Percentiles rank a stretch among this genome's conserved stretches.
Evolutionary conservation across 108 stramenopile genomes (phyloP).

Genomic region (Conticribra guillardii): DNA sequence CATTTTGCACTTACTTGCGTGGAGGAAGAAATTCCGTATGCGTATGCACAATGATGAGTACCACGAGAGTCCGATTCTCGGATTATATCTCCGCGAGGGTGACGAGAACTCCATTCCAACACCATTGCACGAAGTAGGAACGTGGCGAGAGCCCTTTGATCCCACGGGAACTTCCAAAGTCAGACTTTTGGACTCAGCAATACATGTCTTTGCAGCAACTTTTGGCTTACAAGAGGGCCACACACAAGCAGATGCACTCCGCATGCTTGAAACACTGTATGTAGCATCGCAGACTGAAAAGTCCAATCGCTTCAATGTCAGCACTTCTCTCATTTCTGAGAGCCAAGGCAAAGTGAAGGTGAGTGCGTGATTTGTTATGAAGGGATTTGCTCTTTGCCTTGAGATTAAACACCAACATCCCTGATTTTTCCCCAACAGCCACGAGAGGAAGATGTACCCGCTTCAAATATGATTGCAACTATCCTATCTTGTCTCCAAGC

Average conservation of each 20-base stretch:
- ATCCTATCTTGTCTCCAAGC: constrained; percentile 78
- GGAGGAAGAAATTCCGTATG: constrained; percentile 34
- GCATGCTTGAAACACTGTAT: constrained; percentile 60
- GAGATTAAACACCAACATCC: constrained; percentile 1
- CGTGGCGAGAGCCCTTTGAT: constrained; percentile 75
- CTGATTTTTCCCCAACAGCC: constrained; percentile 25
- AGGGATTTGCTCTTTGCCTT: neutral
- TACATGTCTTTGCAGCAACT: constrained; percentile 86
- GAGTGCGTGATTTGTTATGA: constrained; percentile 3
- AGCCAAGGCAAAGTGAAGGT: constrained; percentile 51
- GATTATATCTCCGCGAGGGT: constrained; percentile 40
- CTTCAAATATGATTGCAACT: constrained; percentile 70
- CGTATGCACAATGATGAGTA: constrained; percentile 11
- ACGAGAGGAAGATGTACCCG: constrained; percentile 62
- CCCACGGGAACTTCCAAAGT: constrained; percentile 73
- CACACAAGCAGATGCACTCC: constrained; percentile 75
- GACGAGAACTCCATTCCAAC: constrained; percentile 59
- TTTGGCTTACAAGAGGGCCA: constrained; percentile 83
- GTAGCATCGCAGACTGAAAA: constrained; percentile 39
- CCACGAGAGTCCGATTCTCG: constrained; percentile 65
- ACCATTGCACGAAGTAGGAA: constrained; percentile 84
- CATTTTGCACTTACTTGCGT: constrained; percentile 50
- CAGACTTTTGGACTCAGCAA: constrained; percentile 80
- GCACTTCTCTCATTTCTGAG: constrained; percentile 53
- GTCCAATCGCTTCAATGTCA: constrained; percentile 46